Conservation (phyloP, 768 basidiomycete species). For the Suillus subaureus region DNA sequence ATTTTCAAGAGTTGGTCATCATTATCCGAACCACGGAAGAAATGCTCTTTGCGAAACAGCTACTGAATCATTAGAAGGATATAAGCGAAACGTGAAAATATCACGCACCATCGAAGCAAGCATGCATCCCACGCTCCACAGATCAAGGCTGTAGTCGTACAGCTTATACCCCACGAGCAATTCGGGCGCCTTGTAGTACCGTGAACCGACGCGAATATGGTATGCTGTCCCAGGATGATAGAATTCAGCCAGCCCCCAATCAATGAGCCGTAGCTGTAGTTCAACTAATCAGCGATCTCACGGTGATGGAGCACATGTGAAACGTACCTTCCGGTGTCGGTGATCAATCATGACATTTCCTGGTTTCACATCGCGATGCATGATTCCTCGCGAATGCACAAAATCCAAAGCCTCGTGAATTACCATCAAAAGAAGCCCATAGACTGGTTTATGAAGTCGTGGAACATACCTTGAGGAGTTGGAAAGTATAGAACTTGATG, state of each 20-base stretch:
- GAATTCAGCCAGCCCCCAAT: conserved; percentile 80
- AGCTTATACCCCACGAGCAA: conserved; percentile 70
- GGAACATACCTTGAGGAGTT: conserved; percentile 53
- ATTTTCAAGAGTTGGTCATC: conserved; percentile 75
- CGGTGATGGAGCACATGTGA: neutral
- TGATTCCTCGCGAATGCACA: conserved; percentile 71
- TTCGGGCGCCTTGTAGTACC: conserved; percentile 78
- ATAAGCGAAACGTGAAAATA: neutral
- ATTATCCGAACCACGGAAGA: conserved; percentile 76
- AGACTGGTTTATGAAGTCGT: conserved; percentile 1
- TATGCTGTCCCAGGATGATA: conserved; percentile 71
- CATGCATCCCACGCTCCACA: conserved; percentile 79
- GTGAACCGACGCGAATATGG: conserved; percentile 70
- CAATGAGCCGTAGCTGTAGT: conserved; percentile 56
- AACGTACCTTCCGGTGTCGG: conserved; percentile 55
- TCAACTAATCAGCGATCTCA: conserved; percentile 4
- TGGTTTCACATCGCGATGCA: conserved; percentile 71
- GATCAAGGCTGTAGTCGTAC: conserved; percentile 72
- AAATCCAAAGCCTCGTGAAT: conserved; percentile 57
- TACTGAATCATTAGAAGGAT: conserved; percentile 24
- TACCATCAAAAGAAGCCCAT: conserved; percentile 8
- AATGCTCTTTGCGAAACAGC: conserved; percentile 76
- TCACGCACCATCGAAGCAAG: conserved; percentile 69
- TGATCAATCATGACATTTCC: conserved; percentile 79
- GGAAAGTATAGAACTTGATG: conserved; percentile 67